Conservation (phyloP, 495 filamentous ascomycete genomes). For the Saxophila tyrrhenica region DNA sequence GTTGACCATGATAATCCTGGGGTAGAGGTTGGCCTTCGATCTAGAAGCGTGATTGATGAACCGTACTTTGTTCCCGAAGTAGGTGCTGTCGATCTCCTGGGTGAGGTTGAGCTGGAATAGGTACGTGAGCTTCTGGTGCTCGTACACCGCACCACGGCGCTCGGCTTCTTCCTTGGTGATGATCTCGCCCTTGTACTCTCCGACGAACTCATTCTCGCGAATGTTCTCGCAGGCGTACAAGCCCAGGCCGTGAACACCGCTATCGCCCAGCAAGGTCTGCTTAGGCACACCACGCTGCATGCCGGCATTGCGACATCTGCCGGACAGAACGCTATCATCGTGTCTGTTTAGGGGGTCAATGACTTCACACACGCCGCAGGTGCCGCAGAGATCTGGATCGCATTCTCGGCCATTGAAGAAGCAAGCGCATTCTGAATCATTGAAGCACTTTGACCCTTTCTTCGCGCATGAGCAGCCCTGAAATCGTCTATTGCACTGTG, state of each 20-base stretch:
- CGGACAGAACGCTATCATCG: conserved; percentile 37
- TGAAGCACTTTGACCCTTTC: conserved; percentile 33
- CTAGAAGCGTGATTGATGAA: conserved; percentile 57
- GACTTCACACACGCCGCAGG: conserved; percentile 51
- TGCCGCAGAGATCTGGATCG: conserved; percentile 54
- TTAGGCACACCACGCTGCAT: conserved; percentile 52
- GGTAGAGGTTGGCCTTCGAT: conserved; percentile 39
- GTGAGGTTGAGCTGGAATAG: conserved; percentile 48
- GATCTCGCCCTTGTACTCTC: conserved; percentile 64
- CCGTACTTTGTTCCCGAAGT: conserved; percentile 43
- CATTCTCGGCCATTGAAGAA: conserved; percentile 55
- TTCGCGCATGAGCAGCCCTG: conserved; percentile 52
- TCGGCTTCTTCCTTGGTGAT: conserved; percentile 53
- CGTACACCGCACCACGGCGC: conserved; percentile 53
- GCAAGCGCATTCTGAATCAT: conserved; percentile 46
- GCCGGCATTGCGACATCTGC: conserved; percentile 49
- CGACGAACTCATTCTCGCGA: conserved; percentile 47
- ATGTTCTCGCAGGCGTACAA: conserved; percentile 53
- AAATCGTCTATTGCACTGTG: conserved; percentile 50
- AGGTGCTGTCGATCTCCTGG: conserved; percentile 37
- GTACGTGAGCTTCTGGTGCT: conserved; percentile 48
- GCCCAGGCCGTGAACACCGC: conserved; percentile 51
- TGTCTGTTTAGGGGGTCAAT: conserved; percentile 49
- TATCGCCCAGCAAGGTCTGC: conserved; percentile 49
- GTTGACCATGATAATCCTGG: conserved; percentile 52